These are phyloP conservation scores for Mycena rebaudengoi DNA, from an alignment of 768 basidiomycete genomes.

Conservation along the genomic window DNA sequence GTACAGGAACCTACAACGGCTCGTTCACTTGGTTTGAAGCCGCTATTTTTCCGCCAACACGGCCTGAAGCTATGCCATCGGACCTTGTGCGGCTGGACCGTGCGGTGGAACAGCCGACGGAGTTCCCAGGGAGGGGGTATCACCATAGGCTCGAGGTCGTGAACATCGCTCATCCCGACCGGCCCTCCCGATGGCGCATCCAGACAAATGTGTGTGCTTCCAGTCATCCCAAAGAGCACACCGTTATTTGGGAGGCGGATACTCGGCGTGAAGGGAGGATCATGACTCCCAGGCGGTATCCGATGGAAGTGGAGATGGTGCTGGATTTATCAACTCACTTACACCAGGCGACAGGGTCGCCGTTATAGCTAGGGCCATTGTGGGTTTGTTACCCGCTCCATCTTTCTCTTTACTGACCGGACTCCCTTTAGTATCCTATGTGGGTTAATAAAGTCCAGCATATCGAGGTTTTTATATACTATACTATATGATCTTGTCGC, in stretches of 20 bases:
- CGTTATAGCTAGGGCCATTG: conserved; percentile 4
- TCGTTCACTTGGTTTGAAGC: conserved; percentile 37
- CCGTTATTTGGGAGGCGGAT: not conserved
- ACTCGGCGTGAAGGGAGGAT: not conserved
- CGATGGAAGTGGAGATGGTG: conserved; percentile 10
- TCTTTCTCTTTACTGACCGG: not conserved
- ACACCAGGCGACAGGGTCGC: not conserved
- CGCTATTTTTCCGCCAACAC: conserved; percentile 17
- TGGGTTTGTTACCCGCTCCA: not conserved
- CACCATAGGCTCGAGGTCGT: not conserved
- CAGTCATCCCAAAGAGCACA: not conserved
- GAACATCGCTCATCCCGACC: not conserved
- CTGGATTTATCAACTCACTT: conserved; percentile 3
- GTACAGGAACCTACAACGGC: conserved; percentile 32
- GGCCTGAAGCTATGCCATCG: not conserved
- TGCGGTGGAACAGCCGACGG: no score
- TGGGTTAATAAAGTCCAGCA: not conserved
- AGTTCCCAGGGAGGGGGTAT: no score
- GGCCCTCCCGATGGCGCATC: conserved; percentile 4
- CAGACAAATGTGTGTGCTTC: conserved; percentile 8
- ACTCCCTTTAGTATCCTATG: not conserved
- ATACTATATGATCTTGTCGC: no score
- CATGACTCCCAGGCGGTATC: not conserved
- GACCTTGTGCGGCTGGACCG: no score
- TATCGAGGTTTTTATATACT: not conserved